Base-by-base conservation (phyloP, 352 stramenopile genomes). In the Globisporangium recalcitrans region DNA sequence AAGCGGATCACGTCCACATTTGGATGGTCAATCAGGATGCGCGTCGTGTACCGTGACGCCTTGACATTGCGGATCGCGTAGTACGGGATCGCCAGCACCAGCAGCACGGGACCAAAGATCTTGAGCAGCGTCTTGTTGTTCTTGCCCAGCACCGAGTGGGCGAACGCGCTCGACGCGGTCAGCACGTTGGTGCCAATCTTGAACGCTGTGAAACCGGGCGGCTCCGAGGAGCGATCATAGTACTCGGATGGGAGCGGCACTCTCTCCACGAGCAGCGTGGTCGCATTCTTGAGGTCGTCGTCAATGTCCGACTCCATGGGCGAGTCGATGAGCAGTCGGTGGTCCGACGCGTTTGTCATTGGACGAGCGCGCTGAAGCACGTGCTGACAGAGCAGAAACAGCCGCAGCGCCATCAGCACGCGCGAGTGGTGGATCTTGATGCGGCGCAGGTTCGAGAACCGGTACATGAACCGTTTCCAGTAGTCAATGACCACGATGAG, bases 251-350 rank as follows among this genome's bases (percentile, higher is more conserved):
- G 86, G 1, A 95, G 70, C 10, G 86, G 86, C 58, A 95, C 86
- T 21, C 82, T 72, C 53, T 95, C 84, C 10, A 95, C 72, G 21
- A 95, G 69, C 52, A 95, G 60, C 19, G 78, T 76, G 48, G 83
- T 93, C 27, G 86, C 86, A 52, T 91, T 91, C 65, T 95, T 95
- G 34, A 93, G 59, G 63, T 95, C 80, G 62, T 95, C 86, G 54
- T 95, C 85, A 64, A 95, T 95, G 62, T 95, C 86, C 40, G 83
- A 77, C 55, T 93, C 83, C 70, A 91, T 90, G 1, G 86, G 86
- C 55, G 83, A 80, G 66, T 93, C 83, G 62, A 95, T 95, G 38
- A 95, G 64, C 8, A 95, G 65, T 8, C 86, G 79, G 46, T 88
- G 79, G 61, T 91, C 84, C 19, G 84, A 92, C 26, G 65, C 77